A percentile compares a stretch with the other conserved stretches of the same genome.
Evolutionary conservation across 116 monocot species (phyloP).

Genomic region (Posidonia oceanica): DNA sequence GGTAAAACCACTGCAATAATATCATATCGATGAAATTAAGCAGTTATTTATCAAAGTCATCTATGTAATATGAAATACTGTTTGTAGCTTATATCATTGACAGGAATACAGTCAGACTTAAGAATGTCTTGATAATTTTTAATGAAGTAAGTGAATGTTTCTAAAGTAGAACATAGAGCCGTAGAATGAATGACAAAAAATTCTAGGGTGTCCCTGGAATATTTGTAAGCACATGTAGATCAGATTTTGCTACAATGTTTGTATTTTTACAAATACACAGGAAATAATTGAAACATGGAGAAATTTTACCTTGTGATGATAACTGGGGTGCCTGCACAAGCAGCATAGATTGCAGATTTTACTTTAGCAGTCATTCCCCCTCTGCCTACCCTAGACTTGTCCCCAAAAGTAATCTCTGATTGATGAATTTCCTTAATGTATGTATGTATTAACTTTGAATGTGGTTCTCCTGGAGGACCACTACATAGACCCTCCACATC

Average conservation of each 20-base stretch:
- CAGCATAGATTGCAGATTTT: conserved; percentile 65
- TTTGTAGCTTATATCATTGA: too few relatives aligned
- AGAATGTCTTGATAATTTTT: too few relatives aligned
- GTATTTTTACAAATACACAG: too few relatives aligned
- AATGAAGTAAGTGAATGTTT: too few relatives aligned
- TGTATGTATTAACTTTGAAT: conserved; percentile 85
- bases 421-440: conserved; percentile 82
- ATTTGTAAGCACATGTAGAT: too few relatives aligned
- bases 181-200: too few relatives aligned
- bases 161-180: too few relatives aligned
- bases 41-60: background rate
- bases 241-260: too few relatives aligned
- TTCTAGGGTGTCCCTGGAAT: too few relatives aligned
- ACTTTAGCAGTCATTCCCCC: conserved; percentile 97
- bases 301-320: conserved; percentile 68
- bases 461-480: conserved; percentile 80
- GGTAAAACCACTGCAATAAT: conserved; percentile 62
- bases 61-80: too few relatives aligned
- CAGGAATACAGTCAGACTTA: too few relatives aligned
- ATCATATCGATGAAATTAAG: background rate
- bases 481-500: conserved; percentile 92
- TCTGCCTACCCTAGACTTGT: conserved; percentile 90
- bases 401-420: conserved; percentile 77
- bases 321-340: conserved; percentile 71
- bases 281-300: background rate